Evolutionary conservation across 306 rosid genomes (phyloP), one percentile per base, ranked within the genome.

Genomic region (Senna siamea): DNA sequence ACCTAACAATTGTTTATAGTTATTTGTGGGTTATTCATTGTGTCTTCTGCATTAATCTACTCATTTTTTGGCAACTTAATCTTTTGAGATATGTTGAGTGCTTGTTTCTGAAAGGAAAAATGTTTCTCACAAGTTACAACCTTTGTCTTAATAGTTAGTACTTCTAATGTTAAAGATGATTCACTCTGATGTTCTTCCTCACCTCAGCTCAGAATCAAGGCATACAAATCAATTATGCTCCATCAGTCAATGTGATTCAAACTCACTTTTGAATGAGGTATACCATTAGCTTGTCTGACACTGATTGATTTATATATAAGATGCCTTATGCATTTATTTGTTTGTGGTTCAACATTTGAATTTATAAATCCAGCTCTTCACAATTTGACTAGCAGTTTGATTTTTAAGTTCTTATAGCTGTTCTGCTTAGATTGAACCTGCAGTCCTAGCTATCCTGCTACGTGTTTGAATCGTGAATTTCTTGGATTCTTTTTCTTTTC

Each of bases 231-330:
- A 87, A 66, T 85, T 94, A 76, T 92, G 99, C 88, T 94, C 99
- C 76, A 94, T 92, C 77, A 94, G 95, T 86, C 92, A 84, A 57
- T 94, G 99, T 73, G 82, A 89, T 82, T 92, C 96, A 44, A 84
- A 81, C 82, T 94, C 99, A 81, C 97, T 94, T 72, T 82, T 92
- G 71, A 92, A 87, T 79, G 96, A 94, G 97, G 97, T 92, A 89
- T 71, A 51, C 3, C 59, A 51, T 51, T 76, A 44, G 12, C 28
- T 79, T 72, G 59, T 68, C 47, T 77, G 66, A 50, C 40, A 60
- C 65, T 59, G 28, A 41, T 38, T 17, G 34, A 58, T 71, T 57
- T 56, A 18, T 57, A 28, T 75, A 28, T 59, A 35, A 72, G 20
- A 60, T 61, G 61, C 28, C 40, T 66, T 72, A 34, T 19, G 26